These are phyloP conservation scores for Capsicum rhomboideum DNA, from an alignment of 257 asterid genomes.

Conservation along the genomic window DNA sequence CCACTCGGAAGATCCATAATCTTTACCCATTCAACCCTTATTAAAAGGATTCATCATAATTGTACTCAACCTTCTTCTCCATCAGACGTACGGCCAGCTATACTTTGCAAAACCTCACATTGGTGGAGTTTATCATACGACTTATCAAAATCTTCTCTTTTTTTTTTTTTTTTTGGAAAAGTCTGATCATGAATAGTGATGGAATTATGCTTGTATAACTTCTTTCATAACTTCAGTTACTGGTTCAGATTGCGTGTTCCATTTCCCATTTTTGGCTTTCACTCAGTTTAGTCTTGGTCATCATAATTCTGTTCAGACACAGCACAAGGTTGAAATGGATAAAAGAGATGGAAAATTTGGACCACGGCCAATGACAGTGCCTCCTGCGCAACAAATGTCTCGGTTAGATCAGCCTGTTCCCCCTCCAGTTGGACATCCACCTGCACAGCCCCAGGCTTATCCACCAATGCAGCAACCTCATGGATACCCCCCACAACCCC, in stretches of 20 bases:
- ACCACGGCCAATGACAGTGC: constrained; percentile 19
- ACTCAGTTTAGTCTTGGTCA: neutral
- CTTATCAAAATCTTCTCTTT: neutral
- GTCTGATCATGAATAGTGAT: neutral
- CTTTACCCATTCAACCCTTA: neutral
- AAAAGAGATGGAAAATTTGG: constrained; percentile 33
- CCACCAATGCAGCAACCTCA: constrained; percentile 17
- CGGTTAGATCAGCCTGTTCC: constrained; percentile 22
- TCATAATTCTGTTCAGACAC: constrained; percentile 18
- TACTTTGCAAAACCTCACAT: neutral
- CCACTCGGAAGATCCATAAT: neutral
- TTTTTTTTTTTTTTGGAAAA: neutral
- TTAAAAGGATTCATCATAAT: neutral
- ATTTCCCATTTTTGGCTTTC: neutral
- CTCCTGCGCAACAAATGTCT: constrained; percentile 32
- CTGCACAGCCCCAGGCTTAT: constrained; percentile 4
- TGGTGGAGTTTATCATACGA: neutral
- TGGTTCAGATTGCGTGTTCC: neutral
- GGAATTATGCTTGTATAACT: neutral
- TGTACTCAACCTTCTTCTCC: neutral
- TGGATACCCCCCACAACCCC: constrained; percentile 4
- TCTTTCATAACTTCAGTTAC: neutral
- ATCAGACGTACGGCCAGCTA: neutral
- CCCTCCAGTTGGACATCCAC: constrained; percentile 20
- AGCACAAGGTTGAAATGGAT: constrained; percentile 36